Conservation (phyloP, 2,329 filamentous ascomycete genomes). For the Nothopassalora personata region DNA sequence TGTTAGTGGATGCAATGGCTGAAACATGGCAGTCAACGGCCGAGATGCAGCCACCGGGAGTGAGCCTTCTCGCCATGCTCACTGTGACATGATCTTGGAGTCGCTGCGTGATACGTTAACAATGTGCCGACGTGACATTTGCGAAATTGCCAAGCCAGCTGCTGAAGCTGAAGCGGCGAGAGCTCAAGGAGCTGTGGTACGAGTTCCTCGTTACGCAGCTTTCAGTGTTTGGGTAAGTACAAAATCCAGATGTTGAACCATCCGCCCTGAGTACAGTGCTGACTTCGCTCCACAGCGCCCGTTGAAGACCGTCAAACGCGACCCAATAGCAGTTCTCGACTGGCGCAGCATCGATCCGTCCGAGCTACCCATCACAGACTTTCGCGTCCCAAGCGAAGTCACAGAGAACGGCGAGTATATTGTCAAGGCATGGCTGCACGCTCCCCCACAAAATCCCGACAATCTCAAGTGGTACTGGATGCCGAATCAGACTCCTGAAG, state of each 20-base stretch:
- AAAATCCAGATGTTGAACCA: too few species aligned
- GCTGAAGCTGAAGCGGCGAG: constrained; percentile 13
- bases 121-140: constrained; percentile 9
- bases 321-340: constrained; percentile 17
- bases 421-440: constrained; percentile 9
- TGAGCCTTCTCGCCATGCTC: constrained; percentile 17
- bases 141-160: constrained; percentile 3
- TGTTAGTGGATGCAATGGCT: not conserved
- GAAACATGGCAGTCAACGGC: constrained; percentile 10
- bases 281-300: constrained; percentile 9
- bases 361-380: constrained; percentile 14
- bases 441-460: constrained; percentile 11
- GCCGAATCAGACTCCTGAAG: constrained; percentile 16
- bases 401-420: constrained; percentile 14
- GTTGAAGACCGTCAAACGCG: constrained; percentile 16
- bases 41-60: not conserved
- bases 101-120: constrained; percentile 8
- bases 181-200: constrained; percentile 11
- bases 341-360: constrained; percentile 11
- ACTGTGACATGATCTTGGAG: constrained; percentile 14
- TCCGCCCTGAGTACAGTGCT: not conserved
- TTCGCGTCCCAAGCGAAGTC: constrained; percentile 13
- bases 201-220: constrained; percentile 12
- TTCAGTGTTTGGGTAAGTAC: constrained; percentile 17
- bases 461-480: constrained; percentile 18